phyloP scores from a whole-genome alignment of 768 basidiomycete species.

The Leccinum subgranulosum region DNA sequence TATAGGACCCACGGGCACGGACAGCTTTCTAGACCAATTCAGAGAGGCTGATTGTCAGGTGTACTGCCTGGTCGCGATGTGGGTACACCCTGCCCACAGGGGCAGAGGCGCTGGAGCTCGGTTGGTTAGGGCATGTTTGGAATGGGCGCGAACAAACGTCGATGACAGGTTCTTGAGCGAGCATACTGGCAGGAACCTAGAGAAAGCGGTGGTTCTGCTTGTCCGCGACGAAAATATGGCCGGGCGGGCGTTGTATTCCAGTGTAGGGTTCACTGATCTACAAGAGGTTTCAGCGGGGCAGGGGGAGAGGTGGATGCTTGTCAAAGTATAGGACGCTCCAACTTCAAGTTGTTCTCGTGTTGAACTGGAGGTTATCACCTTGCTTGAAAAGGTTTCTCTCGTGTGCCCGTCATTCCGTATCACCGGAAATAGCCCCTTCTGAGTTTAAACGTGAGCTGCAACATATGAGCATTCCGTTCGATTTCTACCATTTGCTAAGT shows the following conservation, averaged over 20 bases:
- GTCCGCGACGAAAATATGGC: slow-evolving; percentile 14
- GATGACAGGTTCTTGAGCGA: slow-evolving; percentile 7
- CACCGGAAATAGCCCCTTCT: no score
- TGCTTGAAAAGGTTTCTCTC: no score
- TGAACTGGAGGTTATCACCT: no score
- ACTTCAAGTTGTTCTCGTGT: no score
- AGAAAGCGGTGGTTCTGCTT: slow-evolving; percentile 19
- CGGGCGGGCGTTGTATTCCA: slow-evolving; percentile 19
- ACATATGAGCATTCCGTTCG: no score
- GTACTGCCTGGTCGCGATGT: slow-evolving; percentile 24
- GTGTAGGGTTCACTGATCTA: slow-evolving; percentile 17
- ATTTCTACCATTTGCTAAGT: no score
- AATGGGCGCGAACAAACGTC: slow-evolving; percentile 23
- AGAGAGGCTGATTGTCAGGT: slow-evolving; percentile 17
- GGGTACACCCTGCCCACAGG: slow-evolving; percentile 29
- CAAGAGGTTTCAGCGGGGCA: slow-evolving; percentile 3
- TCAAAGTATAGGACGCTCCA: slow-evolving; percentile 30
- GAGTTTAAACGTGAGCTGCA: no score
- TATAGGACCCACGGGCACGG: slow-evolving; percentile 11
- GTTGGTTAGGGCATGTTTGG: slow-evolving; percentile 18
- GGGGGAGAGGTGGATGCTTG: slow-evolving; percentile 22
- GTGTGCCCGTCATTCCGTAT: no score
- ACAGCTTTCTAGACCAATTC: slow-evolving; percentile 10
- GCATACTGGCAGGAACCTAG: background rate
- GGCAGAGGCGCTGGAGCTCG: slow-evolving; percentile 18